Percentiles rank a stretch among this genome's conserved stretches.
phyloP scores from a whole-genome alignment of 306 rosid species.

The Sophora flavescens region DNA sequence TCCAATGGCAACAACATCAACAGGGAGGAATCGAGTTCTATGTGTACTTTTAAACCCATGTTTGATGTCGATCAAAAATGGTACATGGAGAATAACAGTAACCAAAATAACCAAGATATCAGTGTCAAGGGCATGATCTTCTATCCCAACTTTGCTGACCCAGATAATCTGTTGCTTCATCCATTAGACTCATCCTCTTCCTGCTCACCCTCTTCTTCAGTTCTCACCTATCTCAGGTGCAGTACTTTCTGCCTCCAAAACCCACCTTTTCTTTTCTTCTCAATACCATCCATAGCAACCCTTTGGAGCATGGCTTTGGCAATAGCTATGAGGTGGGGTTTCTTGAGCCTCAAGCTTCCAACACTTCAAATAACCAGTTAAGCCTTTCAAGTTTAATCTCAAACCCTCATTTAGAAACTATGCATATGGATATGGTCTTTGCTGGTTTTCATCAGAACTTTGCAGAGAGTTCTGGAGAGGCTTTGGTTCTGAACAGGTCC shows the following conservation, averaged over 20 bases:
- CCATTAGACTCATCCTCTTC: constrained; percentile 68
- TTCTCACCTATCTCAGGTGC: constrained; percentile 60
- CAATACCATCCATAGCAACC: constrained; percentile 44
- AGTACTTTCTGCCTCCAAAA: constrained; percentile 53
- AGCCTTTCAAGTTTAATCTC: constrained; percentile 47
- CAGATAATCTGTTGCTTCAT: constrained; percentile 49
- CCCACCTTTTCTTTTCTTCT: constrained; percentile 58
- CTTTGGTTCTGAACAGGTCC: constrained; percentile 58
- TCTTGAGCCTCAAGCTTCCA: constrained; percentile 52
- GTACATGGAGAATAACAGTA: constrained; percentile 50
- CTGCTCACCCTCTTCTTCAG: constrained; percentile 58
- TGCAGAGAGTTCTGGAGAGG: constrained; percentile 46
- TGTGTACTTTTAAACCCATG: constrained; percentile 65
- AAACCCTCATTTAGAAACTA: constrained; percentile 43
- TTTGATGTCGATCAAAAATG: constrained; percentile 61
- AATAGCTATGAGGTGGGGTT: constrained; percentile 53
- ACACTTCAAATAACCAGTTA: constrained; percentile 49
- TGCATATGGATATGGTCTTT: not conserved
- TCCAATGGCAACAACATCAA: constrained; percentile 29
- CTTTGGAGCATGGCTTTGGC: constrained; percentile 55
- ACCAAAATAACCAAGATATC: constrained; percentile 46
- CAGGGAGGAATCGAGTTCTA: constrained; percentile 46
- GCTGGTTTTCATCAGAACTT: constrained; percentile 47
- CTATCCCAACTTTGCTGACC: constrained; percentile 46
- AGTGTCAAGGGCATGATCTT: constrained; percentile 39